phyloP scores from a whole-genome alignment of 1,284 basidiomycete species.

The Malassezia furfur region DNA sequence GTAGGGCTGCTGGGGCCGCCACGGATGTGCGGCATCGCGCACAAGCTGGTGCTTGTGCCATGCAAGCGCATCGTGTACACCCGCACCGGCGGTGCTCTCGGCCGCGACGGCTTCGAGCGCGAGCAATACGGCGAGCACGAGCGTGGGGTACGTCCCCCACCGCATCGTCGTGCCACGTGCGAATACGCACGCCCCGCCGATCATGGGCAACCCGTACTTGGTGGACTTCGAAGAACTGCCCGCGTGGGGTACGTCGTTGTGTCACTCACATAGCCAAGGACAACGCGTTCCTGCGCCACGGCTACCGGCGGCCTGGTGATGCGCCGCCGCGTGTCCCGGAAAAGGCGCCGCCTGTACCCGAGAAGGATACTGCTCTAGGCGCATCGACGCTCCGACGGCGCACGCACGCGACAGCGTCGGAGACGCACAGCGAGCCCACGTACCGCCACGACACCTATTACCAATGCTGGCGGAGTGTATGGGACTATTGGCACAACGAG shows the following conservation, averaged over 20 bases:
- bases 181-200: background rate
- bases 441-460: slow-evolving; percentile 35
- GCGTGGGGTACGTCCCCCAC: background rate
- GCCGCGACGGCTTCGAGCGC: too few relatives aligned
- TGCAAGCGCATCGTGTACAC: background rate
- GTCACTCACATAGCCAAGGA: slow-evolving; percentile 23
- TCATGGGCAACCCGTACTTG: slow-evolving; percentile 23
- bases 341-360: background rate
- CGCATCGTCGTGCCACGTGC: slow-evolving; percentile 6
- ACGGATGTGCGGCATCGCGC: background rate
- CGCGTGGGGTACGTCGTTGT: slow-evolving; percentile 24
- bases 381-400: slow-evolving; percentile 1
- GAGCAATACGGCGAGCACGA: background rate
- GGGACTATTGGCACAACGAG: slow-evolving; percentile 47
- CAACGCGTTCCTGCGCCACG: slow-evolving; percentile 37
- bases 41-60: background rate
- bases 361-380: background rate
- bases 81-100: too few relatives aligned
- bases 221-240: slow-evolving; percentile 35
- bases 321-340: slow-evolving; percentile 6
- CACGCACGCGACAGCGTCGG: background rate
- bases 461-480: slow-evolving; percentile 44
- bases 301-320: slow-evolving; percentile 43
- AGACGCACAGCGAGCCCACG: slow-evolving; percentile 18
- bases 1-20: background rate